Percentiles rank a stretch among this genome's conserved stretches.
Evolutionary conservation across 1,284 basidiomycete species (phyloP).

Genomic region (Chalciporus sp.): DNA sequence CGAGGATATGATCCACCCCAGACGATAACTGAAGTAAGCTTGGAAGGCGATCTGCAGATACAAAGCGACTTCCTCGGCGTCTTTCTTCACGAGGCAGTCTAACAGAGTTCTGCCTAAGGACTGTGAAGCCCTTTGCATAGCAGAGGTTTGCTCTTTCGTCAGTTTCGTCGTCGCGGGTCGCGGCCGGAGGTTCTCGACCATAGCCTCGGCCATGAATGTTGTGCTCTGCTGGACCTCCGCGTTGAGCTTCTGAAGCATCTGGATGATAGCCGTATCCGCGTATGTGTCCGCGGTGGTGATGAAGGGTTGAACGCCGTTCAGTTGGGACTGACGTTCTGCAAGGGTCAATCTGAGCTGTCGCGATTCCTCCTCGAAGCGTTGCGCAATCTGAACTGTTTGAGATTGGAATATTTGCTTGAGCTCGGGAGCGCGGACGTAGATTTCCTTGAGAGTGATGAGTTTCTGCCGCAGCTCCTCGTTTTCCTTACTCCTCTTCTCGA

Average conservation of each 20-base stretch:
- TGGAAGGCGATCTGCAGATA: conserved; percentile 11
- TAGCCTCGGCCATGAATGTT: conserved; percentile 24
- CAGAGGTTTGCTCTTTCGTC: not conserved
- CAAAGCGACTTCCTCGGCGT: conserved; percentile 5
- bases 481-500: conserved; percentile 9
- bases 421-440: conserved; percentile 10
- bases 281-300: conserved; percentile 18
- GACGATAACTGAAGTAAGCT: not conserved
- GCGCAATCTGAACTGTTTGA: not conserved
- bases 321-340: not conserved
- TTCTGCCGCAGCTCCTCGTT: conserved; percentile 7
- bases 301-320: conserved; percentile 8
- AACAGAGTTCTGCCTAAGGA: conserved; percentile 4
- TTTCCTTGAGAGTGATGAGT: conserved; percentile 9
- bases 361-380: not conserved
- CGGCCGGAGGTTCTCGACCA: conserved; percentile 19
- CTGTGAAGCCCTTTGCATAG: not conserved
- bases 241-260: conserved; percentile 25
- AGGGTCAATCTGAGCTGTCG: not conserved
- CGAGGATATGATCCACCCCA: conserved; percentile 5
- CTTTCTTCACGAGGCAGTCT: not conserved
- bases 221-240: conserved; percentile 30
- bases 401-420: conserved; percentile 4
- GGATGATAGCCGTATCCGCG: conserved; percentile 27
- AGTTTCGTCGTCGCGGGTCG: not conserved